These are phyloP conservation scores for Phyllosticta citribraziliensis DNA, from an alignment of 2,329 filamentous ascomycete genomes.

Conservation along the genomic window DNA sequence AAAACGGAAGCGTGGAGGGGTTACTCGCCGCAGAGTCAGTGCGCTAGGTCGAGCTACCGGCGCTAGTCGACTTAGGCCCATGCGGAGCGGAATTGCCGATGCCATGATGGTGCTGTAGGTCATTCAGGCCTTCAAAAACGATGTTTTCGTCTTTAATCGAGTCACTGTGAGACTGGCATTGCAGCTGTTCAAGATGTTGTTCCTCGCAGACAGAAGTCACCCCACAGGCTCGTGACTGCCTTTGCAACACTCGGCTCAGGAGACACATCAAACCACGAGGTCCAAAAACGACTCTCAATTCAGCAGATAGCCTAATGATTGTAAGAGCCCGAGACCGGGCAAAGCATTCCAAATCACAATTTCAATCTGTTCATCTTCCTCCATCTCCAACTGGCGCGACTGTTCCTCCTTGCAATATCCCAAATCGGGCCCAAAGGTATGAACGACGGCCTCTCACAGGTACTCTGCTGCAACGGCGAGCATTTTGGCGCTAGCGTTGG, in stretches of 20 bases:
- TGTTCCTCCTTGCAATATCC: not conserved
- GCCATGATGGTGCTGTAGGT: not conserved
- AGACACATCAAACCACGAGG: not conserved
- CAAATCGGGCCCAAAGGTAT: not conserved
- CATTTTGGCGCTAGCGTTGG: not conserved
- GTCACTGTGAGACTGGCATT: no score
- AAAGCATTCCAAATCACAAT: not conserved
- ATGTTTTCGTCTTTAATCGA: not conserved
- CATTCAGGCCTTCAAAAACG: not conserved
- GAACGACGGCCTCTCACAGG: not conserved
- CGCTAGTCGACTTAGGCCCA: not conserved
- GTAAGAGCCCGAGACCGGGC: not conserved
- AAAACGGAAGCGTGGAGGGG: not conserved
- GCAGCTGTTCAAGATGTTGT: no score
- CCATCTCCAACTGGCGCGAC: not conserved
- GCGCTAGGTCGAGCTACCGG: not conserved
- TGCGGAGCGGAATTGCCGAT: not conserved
- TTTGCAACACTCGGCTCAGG: not conserved
- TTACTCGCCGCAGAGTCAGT: not conserved
- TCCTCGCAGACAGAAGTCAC: not conserved
- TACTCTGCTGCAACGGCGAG: not conserved
- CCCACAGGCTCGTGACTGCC: not conserved
- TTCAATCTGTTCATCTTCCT: not conserved
- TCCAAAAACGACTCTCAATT: not conserved
- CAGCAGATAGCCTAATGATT: not conserved